phyloP scores from a whole-genome alignment of 2,329 filamentous ascomycete genomes.

The Ascochyta lentis region DNA sequence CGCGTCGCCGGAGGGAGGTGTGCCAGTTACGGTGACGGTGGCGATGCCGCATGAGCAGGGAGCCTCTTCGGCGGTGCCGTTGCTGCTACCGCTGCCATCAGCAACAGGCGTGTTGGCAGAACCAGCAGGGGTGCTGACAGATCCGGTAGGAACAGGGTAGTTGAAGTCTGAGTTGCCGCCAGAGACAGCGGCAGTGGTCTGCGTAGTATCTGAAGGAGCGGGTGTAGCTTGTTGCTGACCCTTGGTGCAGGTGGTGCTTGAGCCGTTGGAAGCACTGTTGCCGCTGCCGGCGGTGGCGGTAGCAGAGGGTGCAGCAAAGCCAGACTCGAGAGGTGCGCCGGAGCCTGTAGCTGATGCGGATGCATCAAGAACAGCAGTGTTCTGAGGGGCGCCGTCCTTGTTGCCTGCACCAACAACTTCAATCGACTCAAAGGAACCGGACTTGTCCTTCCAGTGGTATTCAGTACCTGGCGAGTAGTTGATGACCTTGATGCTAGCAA shows the following conservation, averaged over 20 bases:
- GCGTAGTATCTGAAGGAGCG: slow-evolving; percentile 1
- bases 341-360: slow-evolving; percentile 39
- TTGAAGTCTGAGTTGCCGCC: slow-evolving; percentile 21
- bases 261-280: slow-evolving; percentile 6
- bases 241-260: slow-evolving; percentile 24
- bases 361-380: slow-evolving; percentile 29
- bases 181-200: slow-evolving; percentile 12
- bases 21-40: slow-evolving; percentile 40
- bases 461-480: slow-evolving; percentile 60
- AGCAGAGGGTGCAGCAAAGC: slow-evolving; percentile 30
- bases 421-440: slow-evolving; percentile 58
- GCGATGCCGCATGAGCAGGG: slow-evolving; percentile 37
- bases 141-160: slow-evolving; percentile 20
- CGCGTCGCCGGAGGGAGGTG: slow-evolving; percentile 29
- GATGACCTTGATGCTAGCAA: slow-evolving; percentile 58
- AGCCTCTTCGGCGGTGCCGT: slow-evolving; percentile 12
- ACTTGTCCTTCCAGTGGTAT: slow-evolving; percentile 59
- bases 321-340: slow-evolving; percentile 31
- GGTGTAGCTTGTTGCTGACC: slow-evolving; percentile 11
- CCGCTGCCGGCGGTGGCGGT: slow-evolving; percentile 15
- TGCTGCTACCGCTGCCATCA: neutral
- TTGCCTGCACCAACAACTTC: slow-evolving; percentile 49
- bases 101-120: slow-evolving; percentile 3
- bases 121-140: slow-evolving; percentile 13
- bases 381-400: slow-evolving; percentile 40